phyloP scores from a whole-genome alignment of 2,329 filamentous ascomycete species.

The Neopestalotiopsis sp. region DNA sequence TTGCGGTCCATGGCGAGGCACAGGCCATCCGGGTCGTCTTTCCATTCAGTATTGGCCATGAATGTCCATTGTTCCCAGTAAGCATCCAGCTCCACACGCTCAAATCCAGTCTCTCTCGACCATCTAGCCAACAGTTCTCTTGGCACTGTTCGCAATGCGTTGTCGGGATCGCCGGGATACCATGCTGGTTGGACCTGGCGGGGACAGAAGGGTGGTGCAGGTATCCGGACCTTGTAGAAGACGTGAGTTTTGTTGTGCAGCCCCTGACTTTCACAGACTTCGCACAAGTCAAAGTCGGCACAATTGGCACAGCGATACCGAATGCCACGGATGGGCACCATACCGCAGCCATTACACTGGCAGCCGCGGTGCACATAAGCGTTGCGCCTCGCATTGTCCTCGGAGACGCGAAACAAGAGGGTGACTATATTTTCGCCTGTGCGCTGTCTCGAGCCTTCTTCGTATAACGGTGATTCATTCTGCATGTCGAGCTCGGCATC shows the following conservation, averaged over 20 bases:
- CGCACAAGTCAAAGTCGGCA: constrained; percentile 93
- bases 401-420: constrained; percentile 88
- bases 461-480: constrained; percentile 52
- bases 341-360: constrained; percentile 87
- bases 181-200: constrained; percentile 82
- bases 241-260: constrained; percentile 89
- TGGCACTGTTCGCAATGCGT: constrained; percentile 71
- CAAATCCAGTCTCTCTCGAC: constrained; percentile 76
- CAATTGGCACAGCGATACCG: constrained; percentile 96
- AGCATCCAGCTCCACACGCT: constrained; percentile 87
- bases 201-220: constrained; percentile 82
- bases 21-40: constrained; percentile 78
- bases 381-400: constrained; percentile 87
- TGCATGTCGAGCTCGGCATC: constrained; percentile 45
- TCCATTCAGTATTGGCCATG: constrained; percentile 85
- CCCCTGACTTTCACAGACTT: constrained; percentile 83
- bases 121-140: constrained; percentile 71
- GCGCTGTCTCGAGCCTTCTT: constrained; percentile 53
- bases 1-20: constrained; percentile 86
- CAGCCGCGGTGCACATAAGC: constrained; percentile 93
- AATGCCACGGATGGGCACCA: constrained; percentile 87
- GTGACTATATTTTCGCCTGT: constrained; percentile 82
- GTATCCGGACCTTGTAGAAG: constrained; percentile 94
- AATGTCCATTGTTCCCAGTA: constrained; percentile 98
- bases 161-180: constrained; percentile 87